phyloP scores from a whole-genome alignment of 306 rosid species.

The Begonia loranthoides region DNA sequence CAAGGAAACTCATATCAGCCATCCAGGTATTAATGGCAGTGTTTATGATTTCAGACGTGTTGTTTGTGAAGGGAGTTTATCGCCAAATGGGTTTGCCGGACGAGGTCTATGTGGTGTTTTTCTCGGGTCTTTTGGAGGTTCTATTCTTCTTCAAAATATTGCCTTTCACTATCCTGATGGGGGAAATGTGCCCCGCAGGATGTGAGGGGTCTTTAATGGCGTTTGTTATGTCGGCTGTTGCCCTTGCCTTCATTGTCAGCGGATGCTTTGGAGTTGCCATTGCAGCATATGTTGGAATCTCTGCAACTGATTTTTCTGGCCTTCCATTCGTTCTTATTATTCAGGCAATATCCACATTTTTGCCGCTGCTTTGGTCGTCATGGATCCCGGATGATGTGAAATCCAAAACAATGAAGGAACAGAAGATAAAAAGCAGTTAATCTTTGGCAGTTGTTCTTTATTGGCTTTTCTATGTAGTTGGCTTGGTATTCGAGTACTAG shows the following conservation, averaged over 20 bases:
- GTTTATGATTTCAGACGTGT: slow-evolving; percentile 67
- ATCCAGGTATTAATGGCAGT: slow-evolving; percentile 55
- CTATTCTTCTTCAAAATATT: slow-evolving; percentile 64
- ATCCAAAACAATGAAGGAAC: slow-evolving; percentile 13
- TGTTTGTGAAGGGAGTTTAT: slow-evolving; percentile 63
- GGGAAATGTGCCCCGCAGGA: slow-evolving; percentile 68
- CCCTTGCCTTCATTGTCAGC: slow-evolving; percentile 62
- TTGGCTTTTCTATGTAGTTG: too few relatives aligned
- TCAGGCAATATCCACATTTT: slow-evolving; percentile 57
- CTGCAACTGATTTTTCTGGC: slow-evolving; percentile 60
- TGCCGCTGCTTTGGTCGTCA: slow-evolving; percentile 71
- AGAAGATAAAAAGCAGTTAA: background rate
- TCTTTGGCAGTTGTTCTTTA: too few relatives aligned
- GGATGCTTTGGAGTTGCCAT: slow-evolving; percentile 84
- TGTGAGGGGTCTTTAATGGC: slow-evolving; percentile 98
- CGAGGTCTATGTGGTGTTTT: slow-evolving; percentile 46
- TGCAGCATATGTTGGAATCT: slow-evolving; percentile 46
- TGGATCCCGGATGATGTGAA: slow-evolving; percentile 45
- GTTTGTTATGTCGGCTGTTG: slow-evolving; percentile 62
- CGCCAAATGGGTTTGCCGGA: slow-evolving; percentile 58
- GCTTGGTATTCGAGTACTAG: too few relatives aligned
- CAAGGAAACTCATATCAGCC: slow-evolving; percentile 57
- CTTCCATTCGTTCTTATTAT: slow-evolving; percentile 48
- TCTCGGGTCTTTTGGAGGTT: slow-evolving; percentile 74
- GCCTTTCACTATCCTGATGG: slow-evolving; percentile 63